These are phyloP conservation scores for Penicillium flavigenum DNA, from an alignment of 495 filamentous ascomycete genomes.

Conservation along the genomic window DNA sequence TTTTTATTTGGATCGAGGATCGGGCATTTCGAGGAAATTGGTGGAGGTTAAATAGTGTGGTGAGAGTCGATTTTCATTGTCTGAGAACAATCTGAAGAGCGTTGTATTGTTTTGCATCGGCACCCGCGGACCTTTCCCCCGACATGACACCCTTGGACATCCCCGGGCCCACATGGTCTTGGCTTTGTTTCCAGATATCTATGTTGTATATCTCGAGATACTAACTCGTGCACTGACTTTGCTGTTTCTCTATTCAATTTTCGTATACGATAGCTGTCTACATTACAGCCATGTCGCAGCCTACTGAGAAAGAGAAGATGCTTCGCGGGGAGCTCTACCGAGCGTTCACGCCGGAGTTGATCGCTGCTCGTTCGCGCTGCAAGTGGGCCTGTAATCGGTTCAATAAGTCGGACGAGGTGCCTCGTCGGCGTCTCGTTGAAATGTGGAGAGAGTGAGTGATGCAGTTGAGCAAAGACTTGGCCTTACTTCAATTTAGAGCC, in stretches of 20 bases:
- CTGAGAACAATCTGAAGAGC: slow-evolving; percentile 8
- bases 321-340: slow-evolving; percentile 46
- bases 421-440: slow-evolving; percentile 58
- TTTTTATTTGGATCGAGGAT: not conserved
- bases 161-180: slow-evolving; percentile 2
- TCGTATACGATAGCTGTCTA: not conserved
- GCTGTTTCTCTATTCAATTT: not conserved
- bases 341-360: slow-evolving; percentile 55
- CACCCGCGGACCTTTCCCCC: not conserved
- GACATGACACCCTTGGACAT: not conserved
- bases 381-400: slow-evolving; percentile 57
- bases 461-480: not conserved
- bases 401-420: slow-evolving; percentile 59
- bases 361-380: slow-evolving; percentile 59
- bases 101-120: slow-evolving; percentile 9
- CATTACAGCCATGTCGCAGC: slow-evolving; percentile 20
- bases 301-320: slow-evolving; percentile 39
- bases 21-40: not conserved
- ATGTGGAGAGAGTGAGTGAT: slow-evolving; percentile 71
- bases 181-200: not conserved
- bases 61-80: slow-evolving; percentile 5
- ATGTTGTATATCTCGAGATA: not conserved
- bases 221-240: not conserved
- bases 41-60: not conserved
- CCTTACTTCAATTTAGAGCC: not conserved